Base-by-base conservation (phyloP, 768 basidiomycete genomes). In the Tremella mesenterica region DNA sequence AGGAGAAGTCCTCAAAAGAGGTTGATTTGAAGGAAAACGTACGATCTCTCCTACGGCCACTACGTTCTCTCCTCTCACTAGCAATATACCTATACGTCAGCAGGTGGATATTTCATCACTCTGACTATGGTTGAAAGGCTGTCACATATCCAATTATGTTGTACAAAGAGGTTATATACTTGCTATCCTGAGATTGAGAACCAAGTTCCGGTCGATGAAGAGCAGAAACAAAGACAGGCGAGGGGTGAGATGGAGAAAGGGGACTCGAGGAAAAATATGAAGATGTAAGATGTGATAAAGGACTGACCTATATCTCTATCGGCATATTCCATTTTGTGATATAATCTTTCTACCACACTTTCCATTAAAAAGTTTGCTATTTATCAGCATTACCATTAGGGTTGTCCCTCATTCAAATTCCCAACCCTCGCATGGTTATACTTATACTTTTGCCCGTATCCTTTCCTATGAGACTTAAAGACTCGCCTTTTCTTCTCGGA, bases 41-140 rank as follows among this genome's bases (percentile, higher is more conserved):
- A 93, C 95, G 57, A 99, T 87, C 79, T 99, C 95, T 31, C 95
- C 95, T 20, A 97, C 77, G 56, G 96, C 76, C 29, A 97, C 95
- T 14, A 99, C 95, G 72, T 99, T 99, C 78, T 99, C 95, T 45
- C 95, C 95, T 50, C 95, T 83, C 61, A 99, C 91, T 59, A 97
- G 81, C 75, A 88, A 91, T 26, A 99, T 80, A 2, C 92, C 93
- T 56, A 83, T 81, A 77, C 83, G 85, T 62, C 80, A 41, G 23
- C n/a, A n/a, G n/a, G n/a, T n/a, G 82, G n/a, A 43, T n/a, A 26
- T 43, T 43, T 36, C 4, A 47, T 47, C 26, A 23, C 47, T 46
- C 20, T 21, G n/a, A n/a, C n/a, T n/a, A n/a, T n/a, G n/a, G n/a
- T n/a, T n/a, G n/a, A n/a, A n/a, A n/a, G n/a, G n/a, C n/a, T n/a